Evolutionary conservation across 768 basidiomycete genomes (phyloP).

Genomic region (Lactifluus volemus): DNA sequence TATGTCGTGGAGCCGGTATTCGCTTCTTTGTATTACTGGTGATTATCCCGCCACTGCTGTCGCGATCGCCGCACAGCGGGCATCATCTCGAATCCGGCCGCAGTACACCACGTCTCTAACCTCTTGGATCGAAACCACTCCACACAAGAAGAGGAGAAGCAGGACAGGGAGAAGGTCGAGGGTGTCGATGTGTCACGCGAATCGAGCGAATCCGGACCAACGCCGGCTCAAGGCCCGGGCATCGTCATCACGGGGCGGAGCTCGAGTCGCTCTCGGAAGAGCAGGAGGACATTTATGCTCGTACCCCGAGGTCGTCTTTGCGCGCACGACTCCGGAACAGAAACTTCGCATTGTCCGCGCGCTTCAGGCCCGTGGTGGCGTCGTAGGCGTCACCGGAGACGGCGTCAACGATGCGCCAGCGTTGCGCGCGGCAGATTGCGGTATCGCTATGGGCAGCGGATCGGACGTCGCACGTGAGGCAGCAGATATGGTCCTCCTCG

Average conservation of each 20-base stretch:
- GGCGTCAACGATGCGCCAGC: conserved; percentile 56
- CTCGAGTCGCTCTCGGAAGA: conserved; percentile 15
- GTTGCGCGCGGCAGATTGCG: conserved; percentile 51
- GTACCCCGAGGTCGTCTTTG: conserved; percentile 49
- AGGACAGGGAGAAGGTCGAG: conserved; percentile 28
- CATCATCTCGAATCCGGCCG: conserved; percentile 35
- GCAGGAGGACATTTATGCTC: conserved; percentile 25
- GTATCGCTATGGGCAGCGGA: conserved; percentile 49
- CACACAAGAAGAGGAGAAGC: conserved; percentile 24
- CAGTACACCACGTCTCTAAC: conserved; percentile 32
- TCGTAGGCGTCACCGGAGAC: conserved; percentile 60
- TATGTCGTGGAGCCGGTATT: conserved; percentile 49
- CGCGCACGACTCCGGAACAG: conserved; percentile 54
- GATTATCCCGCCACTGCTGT: conserved; percentile 53
- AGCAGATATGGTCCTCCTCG: conserved; percentile 53
- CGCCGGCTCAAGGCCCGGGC: conserved; percentile 23
- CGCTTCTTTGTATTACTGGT: conserved; percentile 56
- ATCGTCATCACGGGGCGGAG: conserved; percentile 37
- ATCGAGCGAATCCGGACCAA: background rate
- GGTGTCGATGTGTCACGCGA: background rate
- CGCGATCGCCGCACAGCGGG: conserved; percentile 59
- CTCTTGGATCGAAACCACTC: conserved; percentile 28
- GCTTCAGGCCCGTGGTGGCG: conserved; percentile 41
- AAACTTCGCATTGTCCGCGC: conserved; percentile 56
- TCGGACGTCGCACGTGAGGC: conserved; percentile 48